phyloP scores from a whole-genome alignment of 2,329 filamentous ascomycete genomes.

The Apiospora phragmitis region DNA sequence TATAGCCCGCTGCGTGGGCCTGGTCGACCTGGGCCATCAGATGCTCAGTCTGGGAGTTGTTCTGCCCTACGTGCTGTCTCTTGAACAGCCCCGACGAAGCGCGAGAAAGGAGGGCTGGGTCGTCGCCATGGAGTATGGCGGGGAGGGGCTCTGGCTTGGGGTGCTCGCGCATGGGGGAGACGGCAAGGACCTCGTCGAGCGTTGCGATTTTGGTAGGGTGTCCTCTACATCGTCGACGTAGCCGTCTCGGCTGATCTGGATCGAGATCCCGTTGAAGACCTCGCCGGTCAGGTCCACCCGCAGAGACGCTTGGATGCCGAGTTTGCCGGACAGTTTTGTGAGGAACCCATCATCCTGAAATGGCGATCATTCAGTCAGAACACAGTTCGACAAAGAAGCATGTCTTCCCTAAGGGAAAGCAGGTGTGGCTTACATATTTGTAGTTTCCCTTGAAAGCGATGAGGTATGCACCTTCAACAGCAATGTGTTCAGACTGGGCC shows the following conservation, averaged over 20 bases:
- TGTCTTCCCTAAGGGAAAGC: not conserved
- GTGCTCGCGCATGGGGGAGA: not conserved
- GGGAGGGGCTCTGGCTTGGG: not conserved
- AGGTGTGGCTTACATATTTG: not conserved
- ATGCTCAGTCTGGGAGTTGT: slow-evolving; percentile 19
- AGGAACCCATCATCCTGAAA: not conserved
- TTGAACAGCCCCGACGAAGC: not conserved
- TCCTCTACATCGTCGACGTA: not conserved
- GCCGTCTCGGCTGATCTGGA: not conserved
- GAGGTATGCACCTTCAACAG: not conserved
- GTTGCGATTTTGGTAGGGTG: not conserved
- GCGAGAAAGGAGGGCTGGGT: not conserved
- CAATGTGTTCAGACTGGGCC: not conserved
- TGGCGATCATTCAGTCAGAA: not conserved
- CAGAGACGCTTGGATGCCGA: not conserved
- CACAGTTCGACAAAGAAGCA: not conserved
- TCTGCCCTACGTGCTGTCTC: not conserved
- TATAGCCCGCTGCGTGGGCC: slow-evolving; percentile 44
- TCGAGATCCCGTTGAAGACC: not conserved
- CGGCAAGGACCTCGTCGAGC: not conserved
- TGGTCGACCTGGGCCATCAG: slow-evolving; percentile 38
- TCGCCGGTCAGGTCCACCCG: not conserved
- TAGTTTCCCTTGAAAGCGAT: not conserved
- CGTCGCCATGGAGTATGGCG: not conserved
- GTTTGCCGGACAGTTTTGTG: not conserved